These are phyloP conservation scores for Schizosaccharomyces lindneri DNA, from an alignment of 805 yeast genomes.

Conservation along the genomic window DNA sequence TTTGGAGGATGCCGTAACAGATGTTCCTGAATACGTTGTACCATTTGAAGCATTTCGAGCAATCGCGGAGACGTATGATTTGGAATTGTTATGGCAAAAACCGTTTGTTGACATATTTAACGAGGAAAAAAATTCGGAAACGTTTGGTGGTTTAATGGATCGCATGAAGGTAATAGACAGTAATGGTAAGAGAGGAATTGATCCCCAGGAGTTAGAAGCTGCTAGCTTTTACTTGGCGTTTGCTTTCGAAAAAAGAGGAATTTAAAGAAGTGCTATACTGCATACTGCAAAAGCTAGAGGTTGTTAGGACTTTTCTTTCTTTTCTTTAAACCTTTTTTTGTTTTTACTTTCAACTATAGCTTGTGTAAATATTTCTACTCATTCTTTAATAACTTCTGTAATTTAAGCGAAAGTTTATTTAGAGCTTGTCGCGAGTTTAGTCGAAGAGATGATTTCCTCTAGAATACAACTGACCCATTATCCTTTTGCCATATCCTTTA, in stretches of 20 bases:
- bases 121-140: constrained; percentile 32
- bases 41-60: constrained; percentile 70
- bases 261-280: background rate
- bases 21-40: constrained; percentile 90
- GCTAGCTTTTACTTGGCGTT: constrained; percentile 20
- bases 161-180: constrained; percentile 28
- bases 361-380: background rate
- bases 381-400: background rate
- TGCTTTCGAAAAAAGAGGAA: constrained; percentile 14
- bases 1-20: constrained; percentile 78
- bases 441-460: too few species aligned
- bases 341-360: background rate
- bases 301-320: background rate
- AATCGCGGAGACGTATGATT: constrained; percentile 59
- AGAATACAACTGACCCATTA: too few species aligned
- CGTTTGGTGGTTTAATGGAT: constrained; percentile 11
- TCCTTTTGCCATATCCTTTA: too few species aligned
- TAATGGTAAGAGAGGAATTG: constrained; percentile 68
- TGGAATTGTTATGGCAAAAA: constrained; percentile 45
- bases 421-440: too few species aligned
- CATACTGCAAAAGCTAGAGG: background rate
- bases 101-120: constrained; percentile 64
- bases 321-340: background rate
- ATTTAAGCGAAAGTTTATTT: background rate
- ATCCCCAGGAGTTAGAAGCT: constrained; percentile 72